Conservation (phyloP, 2,329 filamentous ascomycete species). For the Penicillium sp. region DNA sequence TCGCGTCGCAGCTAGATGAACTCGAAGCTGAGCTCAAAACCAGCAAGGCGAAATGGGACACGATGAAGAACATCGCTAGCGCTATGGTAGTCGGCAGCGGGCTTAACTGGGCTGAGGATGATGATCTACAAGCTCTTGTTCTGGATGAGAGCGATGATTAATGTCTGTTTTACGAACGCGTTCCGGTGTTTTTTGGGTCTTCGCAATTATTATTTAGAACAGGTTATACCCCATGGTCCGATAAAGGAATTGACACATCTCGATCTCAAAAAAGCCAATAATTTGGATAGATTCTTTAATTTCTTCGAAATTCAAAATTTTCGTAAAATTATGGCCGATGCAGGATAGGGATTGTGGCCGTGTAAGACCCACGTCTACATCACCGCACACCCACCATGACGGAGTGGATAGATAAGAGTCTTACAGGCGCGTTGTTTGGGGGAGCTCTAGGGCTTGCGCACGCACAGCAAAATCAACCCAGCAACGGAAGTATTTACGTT, state of each 20-base stretch:
- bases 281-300: not conserved
- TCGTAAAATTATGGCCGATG: not conserved
- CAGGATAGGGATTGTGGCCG: constrained; percentile 6
- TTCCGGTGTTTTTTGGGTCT: not conserved
- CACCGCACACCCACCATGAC: constrained; percentile 17
- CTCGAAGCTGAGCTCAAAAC: constrained; percentile 62
- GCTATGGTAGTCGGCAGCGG: constrained; percentile 79
- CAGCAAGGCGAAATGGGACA: constrained; percentile 68
- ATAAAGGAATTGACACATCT: not conserved
- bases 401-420: constrained; percentile 5
- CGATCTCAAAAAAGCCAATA: not conserved
- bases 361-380: constrained; percentile 21
- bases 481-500: not conserved
- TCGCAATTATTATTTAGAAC: not conserved
- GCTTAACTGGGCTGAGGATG: constrained; percentile 75
- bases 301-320: not conserved
- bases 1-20: constrained; percentile 57
- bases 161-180: constrained; percentile 15
- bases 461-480: not conserved
- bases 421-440: constrained; percentile 1
- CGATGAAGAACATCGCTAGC: constrained; percentile 76
- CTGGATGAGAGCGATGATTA: constrained; percentile 64
- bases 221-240: constrained; percentile 2
- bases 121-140: constrained; percentile 68
- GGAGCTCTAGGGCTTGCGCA: not conserved